phyloP scores from a whole-genome alignment of 1,284 basidiomycete species.

The Rhodotorula sp. region DNA sequence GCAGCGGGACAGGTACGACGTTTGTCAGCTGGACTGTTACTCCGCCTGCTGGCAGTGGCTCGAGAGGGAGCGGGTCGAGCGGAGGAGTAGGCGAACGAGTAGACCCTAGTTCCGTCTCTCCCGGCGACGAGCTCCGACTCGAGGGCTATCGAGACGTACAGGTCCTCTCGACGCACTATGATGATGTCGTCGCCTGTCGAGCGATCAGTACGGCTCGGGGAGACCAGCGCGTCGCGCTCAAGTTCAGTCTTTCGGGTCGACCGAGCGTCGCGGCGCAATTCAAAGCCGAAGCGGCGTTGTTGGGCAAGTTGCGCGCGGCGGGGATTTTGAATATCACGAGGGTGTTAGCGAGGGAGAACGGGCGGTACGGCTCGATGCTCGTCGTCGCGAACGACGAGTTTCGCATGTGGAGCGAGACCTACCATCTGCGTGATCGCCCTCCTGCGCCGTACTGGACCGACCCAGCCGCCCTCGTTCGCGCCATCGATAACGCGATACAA shows the following conservation, averaged over 20 bases:
- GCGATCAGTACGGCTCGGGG: conserved; percentile 23
- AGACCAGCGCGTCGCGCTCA: conserved; percentile 28
- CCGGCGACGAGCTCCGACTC: conserved; percentile 23
- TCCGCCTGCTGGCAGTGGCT: background rate
- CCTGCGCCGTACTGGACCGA: conserved; percentile 24
- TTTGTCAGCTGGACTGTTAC: no score
- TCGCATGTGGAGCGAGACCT: conserved; percentile 20
- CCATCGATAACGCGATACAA: conserved; percentile 24
- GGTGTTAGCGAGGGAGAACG: conserved; percentile 26
- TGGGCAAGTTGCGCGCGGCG: conserved; percentile 13
- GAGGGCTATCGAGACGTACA: conserved; percentile 30
- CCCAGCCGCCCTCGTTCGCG: conserved; percentile 5
- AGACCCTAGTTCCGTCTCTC: background rate
- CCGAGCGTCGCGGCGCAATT: conserved; percentile 25
- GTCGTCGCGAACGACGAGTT: conserved; percentile 23
- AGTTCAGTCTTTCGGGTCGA: conserved; percentile 29
- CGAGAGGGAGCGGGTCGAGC: background rate
- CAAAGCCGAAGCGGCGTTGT: conserved; percentile 27
- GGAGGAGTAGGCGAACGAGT: background rate
- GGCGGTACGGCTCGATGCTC: conserved; percentile 31
- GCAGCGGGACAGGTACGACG: background rate
- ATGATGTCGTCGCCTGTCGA: conserved; percentile 37
- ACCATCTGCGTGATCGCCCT: background rate
- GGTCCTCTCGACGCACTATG: conserved; percentile 30
- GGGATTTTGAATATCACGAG: conserved; percentile 27